Base-by-base conservation (phyloP, 257 asterid species). In the Fraxinus pennsylvanica region DNA sequence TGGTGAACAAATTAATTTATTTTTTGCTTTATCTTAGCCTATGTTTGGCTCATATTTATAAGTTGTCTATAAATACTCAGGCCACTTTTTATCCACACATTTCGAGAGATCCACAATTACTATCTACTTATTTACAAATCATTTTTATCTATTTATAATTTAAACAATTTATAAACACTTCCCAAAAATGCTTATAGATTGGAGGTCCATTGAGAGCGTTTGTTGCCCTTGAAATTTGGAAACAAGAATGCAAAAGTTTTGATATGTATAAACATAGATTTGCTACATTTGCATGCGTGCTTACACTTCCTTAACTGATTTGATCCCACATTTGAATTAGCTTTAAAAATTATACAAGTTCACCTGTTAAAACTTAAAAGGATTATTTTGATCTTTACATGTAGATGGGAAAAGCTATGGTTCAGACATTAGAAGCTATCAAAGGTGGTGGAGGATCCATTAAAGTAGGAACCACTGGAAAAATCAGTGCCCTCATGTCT, bases 401-500 rank as follows among this genome's bases (percentile, higher is more conserved):
- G 65, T 29, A 68, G 73, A 57, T 29, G 22, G 71, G 33, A 63
- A 78, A 69, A 68, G 61, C 72, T 22, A 91, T 91, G 98, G 91
- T 86, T 80, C 95, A 82, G 75, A 85, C 88, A 71, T 74, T 91
- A 76, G 96, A 90, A 89, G 87, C 88, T 29, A 86, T 90, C 52
- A 82, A 79, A 81, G 91, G 96, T 78, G 92, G 97, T 30, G 96
- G 96, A 79, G 97, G 97, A 79, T 90, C 97, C 14, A 74, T 93
- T 72, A 93, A 88, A 86, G 86, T 91, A 9, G 97, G 97, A 75
- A 88, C 94, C 61, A 93, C 96, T 2, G 97, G 97, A 72, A 93
- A 89, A 69, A 89, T 93, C 78, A 85, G 94, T 84, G 92, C 91
- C 77, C 93, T 93, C 30, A 89, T 93, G 92, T 89, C 96, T 57